phyloP scores from a whole-genome alignment of 2,329 filamentous ascomycete genomes.

The Talaromyces marneffei region DNA sequence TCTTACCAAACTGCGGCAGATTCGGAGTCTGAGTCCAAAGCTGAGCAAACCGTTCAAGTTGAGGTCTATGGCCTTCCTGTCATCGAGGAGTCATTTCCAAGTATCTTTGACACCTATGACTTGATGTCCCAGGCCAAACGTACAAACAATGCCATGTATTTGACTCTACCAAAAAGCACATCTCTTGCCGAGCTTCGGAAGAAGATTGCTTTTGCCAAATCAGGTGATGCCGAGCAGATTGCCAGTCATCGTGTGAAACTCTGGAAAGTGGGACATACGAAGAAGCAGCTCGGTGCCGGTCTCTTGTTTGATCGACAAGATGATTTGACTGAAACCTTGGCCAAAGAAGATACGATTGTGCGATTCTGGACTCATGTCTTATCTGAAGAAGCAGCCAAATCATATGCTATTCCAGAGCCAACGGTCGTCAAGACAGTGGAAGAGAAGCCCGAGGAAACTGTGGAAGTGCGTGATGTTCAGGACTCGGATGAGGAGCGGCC shows the following conservation, averaged over 20 bases:
- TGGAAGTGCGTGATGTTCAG: slow-evolving; percentile 24
- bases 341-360: slow-evolving; percentile 23
- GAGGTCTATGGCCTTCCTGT: slow-evolving; percentile 36
- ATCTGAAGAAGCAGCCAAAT: slow-evolving; percentile 29
- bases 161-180: slow-evolving; percentile 30
- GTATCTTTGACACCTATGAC: slow-evolving; percentile 41
- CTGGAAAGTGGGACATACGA: slow-evolving; percentile 36
- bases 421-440: slow-evolving; percentile 18
- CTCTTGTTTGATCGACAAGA: slow-evolving; percentile 31
- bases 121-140: slow-evolving; percentile 36
- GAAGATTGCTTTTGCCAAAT: slow-evolving; percentile 30
- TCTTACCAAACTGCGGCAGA: slow-evolving; percentile 15
- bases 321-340: slow-evolving; percentile 27
- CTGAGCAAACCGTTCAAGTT: slow-evolving; percentile 25
- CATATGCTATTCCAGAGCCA: slow-evolving; percentile 34
- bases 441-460: slow-evolving; percentile 27
- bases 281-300: slow-evolving; percentile 28
- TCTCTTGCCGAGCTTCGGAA: slow-evolving; percentile 34
- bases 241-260: slow-evolving; percentile 34
- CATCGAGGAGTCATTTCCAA: slow-evolving; percentile 27
- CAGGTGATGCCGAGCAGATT: slow-evolving; percentile 21
- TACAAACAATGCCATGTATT: slow-evolving; percentile 30
- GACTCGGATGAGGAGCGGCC: slow-evolving; percentile 21
- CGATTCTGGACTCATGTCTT: slow-evolving; percentile 38
- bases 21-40: slow-evolving; percentile 14